Evolutionary conservation across 1,284 basidiomycete species (phyloP).

Genomic region (Phellinidium pouzarii): DNA sequence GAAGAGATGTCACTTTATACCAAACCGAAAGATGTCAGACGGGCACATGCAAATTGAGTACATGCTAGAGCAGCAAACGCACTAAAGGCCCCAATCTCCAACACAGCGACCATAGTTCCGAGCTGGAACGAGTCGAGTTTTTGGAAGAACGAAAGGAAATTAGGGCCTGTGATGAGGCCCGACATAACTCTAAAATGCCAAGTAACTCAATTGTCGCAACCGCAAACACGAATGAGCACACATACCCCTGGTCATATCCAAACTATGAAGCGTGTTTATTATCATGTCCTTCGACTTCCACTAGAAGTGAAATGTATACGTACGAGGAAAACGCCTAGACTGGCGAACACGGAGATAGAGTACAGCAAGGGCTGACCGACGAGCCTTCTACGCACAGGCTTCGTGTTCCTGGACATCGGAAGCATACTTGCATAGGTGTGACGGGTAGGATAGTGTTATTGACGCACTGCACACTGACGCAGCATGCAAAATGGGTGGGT

Average conservation of each 20-base stretch:
- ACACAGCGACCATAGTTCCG: constrained; percentile 87
- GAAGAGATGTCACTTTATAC: constrained; percentile 75
- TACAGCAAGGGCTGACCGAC: constrained; percentile 81
- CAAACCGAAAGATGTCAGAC: constrained; percentile 8
- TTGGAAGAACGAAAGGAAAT: constrained; percentile 81
- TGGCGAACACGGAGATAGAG: constrained; percentile 78
- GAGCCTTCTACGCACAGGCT: constrained; percentile 27
- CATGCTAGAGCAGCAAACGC: constrained; percentile 22
- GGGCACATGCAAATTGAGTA: not conserved
- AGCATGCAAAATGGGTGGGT: constrained; percentile 8
- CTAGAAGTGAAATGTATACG: constrained; percentile 28
- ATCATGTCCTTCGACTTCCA: constrained; percentile 9
- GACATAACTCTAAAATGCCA: constrained; percentile 65
- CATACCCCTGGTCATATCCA: constrained; percentile 90
- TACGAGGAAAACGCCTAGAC: constrained; percentile 84
- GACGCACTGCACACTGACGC: constrained; percentile 1
- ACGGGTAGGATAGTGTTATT: not conserved
- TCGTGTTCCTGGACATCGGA: constrained; percentile 2
- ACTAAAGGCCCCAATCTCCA: constrained; percentile 92
- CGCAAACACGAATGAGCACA: not conserved
- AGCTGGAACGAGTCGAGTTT: constrained; percentile 64
- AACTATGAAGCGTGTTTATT: constrained; percentile 43
- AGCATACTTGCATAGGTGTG: constrained; percentile 4
- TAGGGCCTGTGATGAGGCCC: constrained; percentile 89
- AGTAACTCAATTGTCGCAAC: constrained; percentile 27